A percentile compares a stretch with the other conserved stretches of the same genome.
Conservation (phyloP, 495 filamentous ascomycete species). For the Aspergillus incahuasiensis region DNA sequence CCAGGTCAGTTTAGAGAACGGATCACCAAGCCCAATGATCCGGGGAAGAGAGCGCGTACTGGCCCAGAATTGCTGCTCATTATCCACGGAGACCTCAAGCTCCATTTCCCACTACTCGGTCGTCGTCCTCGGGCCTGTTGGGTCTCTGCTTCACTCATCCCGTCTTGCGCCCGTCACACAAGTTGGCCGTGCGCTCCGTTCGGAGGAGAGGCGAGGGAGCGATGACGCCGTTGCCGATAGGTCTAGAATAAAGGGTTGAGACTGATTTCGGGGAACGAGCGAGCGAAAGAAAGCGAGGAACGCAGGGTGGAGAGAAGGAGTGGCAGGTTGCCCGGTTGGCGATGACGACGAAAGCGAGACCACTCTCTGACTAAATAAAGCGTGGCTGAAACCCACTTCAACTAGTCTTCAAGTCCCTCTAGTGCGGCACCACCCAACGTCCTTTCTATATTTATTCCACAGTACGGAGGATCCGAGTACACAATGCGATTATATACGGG, state of each 20-base stretch:
- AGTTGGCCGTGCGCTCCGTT: slow-evolving; percentile 10
- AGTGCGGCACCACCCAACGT: not conserved
- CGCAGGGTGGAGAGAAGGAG: slow-evolving; percentile 1
- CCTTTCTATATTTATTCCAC: not conserved
- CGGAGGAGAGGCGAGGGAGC: slow-evolving; percentile 3
- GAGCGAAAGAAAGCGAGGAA: not conserved
- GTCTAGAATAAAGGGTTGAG: not conserved
- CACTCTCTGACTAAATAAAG: slow-evolving; percentile 3
- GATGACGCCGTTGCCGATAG: not conserved
- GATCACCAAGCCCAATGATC: not conserved
- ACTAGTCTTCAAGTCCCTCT: not conserved
- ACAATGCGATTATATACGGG: not conserved
- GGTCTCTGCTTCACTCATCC: slow-evolving; percentile 40
- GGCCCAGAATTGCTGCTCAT: slow-evolving; percentile 90
- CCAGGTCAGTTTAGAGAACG: not conserved
- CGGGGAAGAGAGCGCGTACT: slow-evolving; percentile 48
- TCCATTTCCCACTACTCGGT: slow-evolving; percentile 46
- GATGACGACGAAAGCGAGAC: slow-evolving; percentile 8
- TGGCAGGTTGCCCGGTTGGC: slow-evolving; percentile 4
- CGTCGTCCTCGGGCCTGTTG: slow-evolving; percentile 29
- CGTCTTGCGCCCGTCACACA: slow-evolving; percentile 28
- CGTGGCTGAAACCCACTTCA: slow-evolving; percentile 7
- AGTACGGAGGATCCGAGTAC: not conserved
- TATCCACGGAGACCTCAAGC: slow-evolving; percentile 67
- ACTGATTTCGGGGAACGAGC: not conserved